Percentiles rank a stretch among this genome's conserved stretches.
phyloP scores from a whole-genome alignment of 2,329 filamentous ascomycete species.

The Penicillium sp. region DNA sequence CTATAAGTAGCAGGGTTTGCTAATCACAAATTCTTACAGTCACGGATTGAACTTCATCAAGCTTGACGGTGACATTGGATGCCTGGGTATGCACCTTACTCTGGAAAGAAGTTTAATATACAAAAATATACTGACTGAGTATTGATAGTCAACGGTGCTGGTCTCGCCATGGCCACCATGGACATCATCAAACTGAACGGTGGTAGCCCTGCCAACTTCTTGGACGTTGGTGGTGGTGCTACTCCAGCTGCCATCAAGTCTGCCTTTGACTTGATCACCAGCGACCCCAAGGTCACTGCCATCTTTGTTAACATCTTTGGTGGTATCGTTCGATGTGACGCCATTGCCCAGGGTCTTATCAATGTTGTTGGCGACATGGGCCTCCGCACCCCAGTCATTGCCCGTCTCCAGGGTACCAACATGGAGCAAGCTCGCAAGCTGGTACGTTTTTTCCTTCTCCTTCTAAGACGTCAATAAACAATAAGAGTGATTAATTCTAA shows the following conservation, averaged over 20 bases:
- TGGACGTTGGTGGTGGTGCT: constrained; percentile 96
- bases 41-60: constrained; percentile 98
- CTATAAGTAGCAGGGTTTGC: not conserved
- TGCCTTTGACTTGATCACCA: constrained; percentile 98
- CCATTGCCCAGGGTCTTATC: constrained; percentile 93
- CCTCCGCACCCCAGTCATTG: constrained; percentile 94
- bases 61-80: constrained; percentile 98
- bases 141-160: constrained; percentile 80
- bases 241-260: constrained; percentile 95
- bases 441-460: constrained; percentile 43
- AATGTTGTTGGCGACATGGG: constrained; percentile 92
- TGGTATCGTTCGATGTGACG: constrained; percentile 96
- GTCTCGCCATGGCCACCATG: constrained; percentile 99
- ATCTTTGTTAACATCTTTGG: constrained; percentile 99
- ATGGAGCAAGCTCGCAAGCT: constrained; percentile 87
- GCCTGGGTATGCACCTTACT: constrained; percentile 53
- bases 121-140: constrained; percentile 5
- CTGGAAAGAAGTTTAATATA: not conserved
- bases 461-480: not conserved
- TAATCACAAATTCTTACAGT: constrained; percentile 22
- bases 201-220: constrained; percentile 93
- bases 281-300: constrained; percentile 94
- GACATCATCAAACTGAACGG: constrained; percentile 99
- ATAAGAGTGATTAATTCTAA: not conserved
- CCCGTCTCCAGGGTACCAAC: constrained; percentile 96